phyloP scores from a whole-genome alignment of 805 yeast species.

The Candida insectorum region DNA sequence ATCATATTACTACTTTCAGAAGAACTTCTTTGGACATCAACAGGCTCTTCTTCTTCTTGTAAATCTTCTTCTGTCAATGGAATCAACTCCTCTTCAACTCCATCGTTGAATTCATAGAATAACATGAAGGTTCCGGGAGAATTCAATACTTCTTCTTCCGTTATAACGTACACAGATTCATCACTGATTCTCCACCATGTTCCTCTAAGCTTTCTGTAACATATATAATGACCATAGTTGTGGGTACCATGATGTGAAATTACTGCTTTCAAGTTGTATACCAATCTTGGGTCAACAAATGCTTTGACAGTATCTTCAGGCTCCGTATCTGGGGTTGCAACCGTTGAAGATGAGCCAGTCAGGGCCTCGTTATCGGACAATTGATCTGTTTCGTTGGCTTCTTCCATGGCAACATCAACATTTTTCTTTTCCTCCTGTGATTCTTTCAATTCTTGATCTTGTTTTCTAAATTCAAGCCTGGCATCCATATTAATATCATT shows the following conservation, averaged over 20 bases:
- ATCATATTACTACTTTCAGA: slow-evolving; percentile 1
- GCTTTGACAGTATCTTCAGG: not conserved
- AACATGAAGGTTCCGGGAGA: slow-evolving; percentile 91
- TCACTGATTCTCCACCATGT: slow-evolving; percentile 96
- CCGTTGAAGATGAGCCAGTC: slow-evolving; percentile 4
- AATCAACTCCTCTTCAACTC: slow-evolving; percentile 18
- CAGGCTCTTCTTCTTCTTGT: slow-evolving; percentile 13
- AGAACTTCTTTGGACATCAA: not conserved
- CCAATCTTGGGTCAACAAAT: slow-evolving; percentile 37
- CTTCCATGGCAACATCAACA: not conserved
- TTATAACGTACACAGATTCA: slow-evolving; percentile 76
- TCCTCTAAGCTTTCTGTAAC: slow-evolving; percentile 76
- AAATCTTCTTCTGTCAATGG: slow-evolving; percentile 13
- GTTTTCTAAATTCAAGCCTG: slow-evolving; percentile 65
- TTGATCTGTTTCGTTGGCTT: not conserved
- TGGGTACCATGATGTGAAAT: slow-evolving; percentile 94
- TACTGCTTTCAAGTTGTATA: slow-evolving; percentile 76
- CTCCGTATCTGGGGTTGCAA: slow-evolving; percentile 10
- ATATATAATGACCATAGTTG: slow-evolving; percentile 95
- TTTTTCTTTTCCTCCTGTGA: not conserved
- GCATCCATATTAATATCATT: slow-evolving; percentile 77
- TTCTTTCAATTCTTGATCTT: slow-evolving; percentile 32
- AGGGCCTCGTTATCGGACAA: slow-evolving; percentile 4
- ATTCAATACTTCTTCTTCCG: slow-evolving; percentile 73
- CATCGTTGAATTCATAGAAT: slow-evolving; percentile 64